phyloP scores from a whole-genome alignment of 768 basidiomycete species.

The Leccinum uliginosum region DNA sequence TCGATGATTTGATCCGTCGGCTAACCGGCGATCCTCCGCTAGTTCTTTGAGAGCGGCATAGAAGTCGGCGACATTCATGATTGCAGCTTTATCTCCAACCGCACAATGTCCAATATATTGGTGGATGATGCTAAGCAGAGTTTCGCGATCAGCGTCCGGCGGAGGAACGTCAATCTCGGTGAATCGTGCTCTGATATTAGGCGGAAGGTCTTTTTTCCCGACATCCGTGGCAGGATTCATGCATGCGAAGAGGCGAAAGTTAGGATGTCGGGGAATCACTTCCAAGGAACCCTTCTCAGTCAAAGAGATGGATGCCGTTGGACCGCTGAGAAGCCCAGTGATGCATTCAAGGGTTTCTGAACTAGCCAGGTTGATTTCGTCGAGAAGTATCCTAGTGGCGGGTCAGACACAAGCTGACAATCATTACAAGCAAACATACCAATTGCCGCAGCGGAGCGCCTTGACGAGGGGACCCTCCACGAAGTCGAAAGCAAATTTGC shows the following conservation, averaged over 20 bases:
- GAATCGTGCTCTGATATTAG: conserved; percentile 85
- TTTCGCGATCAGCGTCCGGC: conserved; percentile 89
- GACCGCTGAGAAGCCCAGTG: conserved; percentile 79
- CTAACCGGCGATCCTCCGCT: conserved; percentile 69
- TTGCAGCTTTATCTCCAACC: conserved; percentile 78
- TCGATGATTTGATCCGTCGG: conserved; percentile 87
- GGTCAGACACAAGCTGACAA: conserved; percentile 1
- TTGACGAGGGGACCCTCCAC: conserved; percentile 95
- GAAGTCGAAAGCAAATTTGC: conserved; percentile 91
- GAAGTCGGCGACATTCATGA: conserved; percentile 91
- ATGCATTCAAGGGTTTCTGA: conserved; percentile 93
- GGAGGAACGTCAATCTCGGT: conserved; percentile 95
- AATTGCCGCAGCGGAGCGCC: conserved; percentile 83
- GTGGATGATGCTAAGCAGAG: conserved; percentile 76
- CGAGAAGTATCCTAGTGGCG: conserved; percentile 75
- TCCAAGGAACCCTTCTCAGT: conserved; percentile 92
- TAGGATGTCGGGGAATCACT: conserved; percentile 84
- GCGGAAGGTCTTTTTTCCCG: conserved; percentile 95
- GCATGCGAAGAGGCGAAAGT: conserved; percentile 96
- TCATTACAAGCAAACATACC: conserved; percentile 48
- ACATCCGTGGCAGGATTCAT: conserved; percentile 99
- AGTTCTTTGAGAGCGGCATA: conserved; percentile 78
- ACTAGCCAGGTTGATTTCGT: conserved; percentile 94
- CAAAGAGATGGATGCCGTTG: conserved; percentile 84
- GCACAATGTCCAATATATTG: conserved; percentile 86